Percentiles rank a stretch among this genome's conserved stretches.
These are phyloP conservation scores for Fusarium nelsonii DNA, from an alignment of 2,329 filamentous ascomycete genomes.

Conservation along the genomic window DNA sequence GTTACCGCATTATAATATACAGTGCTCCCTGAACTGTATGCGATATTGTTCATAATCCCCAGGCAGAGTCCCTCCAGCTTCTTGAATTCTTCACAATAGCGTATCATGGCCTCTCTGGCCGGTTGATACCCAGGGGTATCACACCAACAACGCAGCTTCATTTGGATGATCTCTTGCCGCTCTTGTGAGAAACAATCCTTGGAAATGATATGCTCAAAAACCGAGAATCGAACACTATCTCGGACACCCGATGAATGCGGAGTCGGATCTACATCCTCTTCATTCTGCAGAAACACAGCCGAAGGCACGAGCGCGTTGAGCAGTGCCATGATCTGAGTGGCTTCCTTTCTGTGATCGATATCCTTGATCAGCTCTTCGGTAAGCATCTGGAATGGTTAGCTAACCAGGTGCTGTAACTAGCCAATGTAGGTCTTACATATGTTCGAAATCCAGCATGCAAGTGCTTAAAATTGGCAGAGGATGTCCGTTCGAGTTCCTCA, in stretches of 20 bases:
- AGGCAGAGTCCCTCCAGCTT: slow-evolving; percentile 52
- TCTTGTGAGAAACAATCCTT: slow-evolving; percentile 35
- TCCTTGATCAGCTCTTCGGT: slow-evolving; percentile 41
- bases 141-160: slow-evolving; percentile 52
- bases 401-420: neutral
- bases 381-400: slow-evolving; percentile 45
- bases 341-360: slow-evolving; percentile 19
- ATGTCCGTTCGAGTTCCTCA: slow-evolving; percentile 50
- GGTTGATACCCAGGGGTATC: slow-evolving; percentile 49
- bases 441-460: slow-evolving; percentile 53
- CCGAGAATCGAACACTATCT: slow-evolving; percentile 53
- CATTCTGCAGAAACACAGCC: slow-evolving; percentile 35
- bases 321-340: slow-evolving; percentile 50
- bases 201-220: slow-evolving; percentile 53
- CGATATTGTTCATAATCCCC: slow-evolving; percentile 39
- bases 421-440: slow-evolving; percentile 45
- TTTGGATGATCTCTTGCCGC: slow-evolving; percentile 45
- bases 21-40: slow-evolving; percentile 9
- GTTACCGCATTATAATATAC: slow-evolving; percentile 8
- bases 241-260: slow-evolving; percentile 51
- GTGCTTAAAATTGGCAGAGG: slow-evolving; percentile 47
- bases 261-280: slow-evolving; percentile 45
- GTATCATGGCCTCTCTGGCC: slow-evolving; percentile 48
- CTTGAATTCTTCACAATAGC: slow-evolving; percentile 52
- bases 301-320: slow-evolving; percentile 55